phyloP scores from a whole-genome alignment of 129 eudicot genomes.

The Saussurea involucrata region DNA sequence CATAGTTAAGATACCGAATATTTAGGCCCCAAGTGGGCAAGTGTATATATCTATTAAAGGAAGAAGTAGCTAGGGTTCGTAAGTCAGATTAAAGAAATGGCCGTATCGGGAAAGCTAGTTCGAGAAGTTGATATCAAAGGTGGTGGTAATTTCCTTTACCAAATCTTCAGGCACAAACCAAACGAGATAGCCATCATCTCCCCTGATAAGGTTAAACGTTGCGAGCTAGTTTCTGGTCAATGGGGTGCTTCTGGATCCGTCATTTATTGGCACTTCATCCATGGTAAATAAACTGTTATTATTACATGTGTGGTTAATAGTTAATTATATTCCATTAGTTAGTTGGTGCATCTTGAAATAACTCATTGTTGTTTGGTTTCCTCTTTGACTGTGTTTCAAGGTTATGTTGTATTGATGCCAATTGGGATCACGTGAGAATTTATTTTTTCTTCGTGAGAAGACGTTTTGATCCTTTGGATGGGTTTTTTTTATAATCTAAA shows the following conservation, averaged over 20 bases:
- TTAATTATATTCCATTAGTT: no score
- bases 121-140: conserved; percentile 17
- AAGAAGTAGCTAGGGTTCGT: not conserved
- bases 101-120: not conserved
- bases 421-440: no score
- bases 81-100: not conserved
- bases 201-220: conserved; percentile 13
- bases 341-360: no score
- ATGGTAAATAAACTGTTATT: conserved; percentile 10
- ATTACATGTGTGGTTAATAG: no score
- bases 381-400: no score
- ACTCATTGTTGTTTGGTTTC: no score
- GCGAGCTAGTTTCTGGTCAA: conserved; percentile 31
- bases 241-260: conserved; percentile 33
- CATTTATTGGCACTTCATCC: conserved; percentile 22
- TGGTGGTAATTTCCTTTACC: conserved; percentile 17
- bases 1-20: not conserved
- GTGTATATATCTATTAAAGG: not conserved
- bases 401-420: no score
- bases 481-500: no score
- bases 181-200: not conserved
- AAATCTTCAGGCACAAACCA: conserved; percentile 18
- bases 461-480: no score
- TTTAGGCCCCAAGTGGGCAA: not conserved
- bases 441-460: no score